phyloP scores from a whole-genome alignment of 1,284 basidiomycete genomes.

The Meira miltonrushii region DNA sequence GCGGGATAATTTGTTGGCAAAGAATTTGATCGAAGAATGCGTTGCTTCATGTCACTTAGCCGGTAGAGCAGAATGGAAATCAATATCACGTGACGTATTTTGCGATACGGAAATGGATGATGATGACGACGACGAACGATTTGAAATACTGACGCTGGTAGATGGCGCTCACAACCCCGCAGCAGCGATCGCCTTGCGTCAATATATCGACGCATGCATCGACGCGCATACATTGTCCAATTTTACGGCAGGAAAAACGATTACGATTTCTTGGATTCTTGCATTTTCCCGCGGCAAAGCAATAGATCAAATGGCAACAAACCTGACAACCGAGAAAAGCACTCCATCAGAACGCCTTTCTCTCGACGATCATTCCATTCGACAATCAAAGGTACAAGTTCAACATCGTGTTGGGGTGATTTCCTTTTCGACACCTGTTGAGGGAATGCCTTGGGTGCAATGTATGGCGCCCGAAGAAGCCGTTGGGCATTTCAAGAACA shows the following conservation, averaged over 20 bases:
- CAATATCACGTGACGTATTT: too few species aligned
- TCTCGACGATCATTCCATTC: background rate
- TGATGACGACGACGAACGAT: background rate
- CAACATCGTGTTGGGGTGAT: constrained; percentile 36
- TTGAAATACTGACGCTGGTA: constrained; percentile 60
- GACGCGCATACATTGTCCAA: constrained; percentile 1
- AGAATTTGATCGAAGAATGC: constrained; percentile 19
- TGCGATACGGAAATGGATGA: constrained; percentile 39
- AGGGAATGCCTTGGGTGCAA: constrained; percentile 51
- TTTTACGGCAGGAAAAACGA: constrained; percentile 5
- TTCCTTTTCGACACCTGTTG: constrained; percentile 40
- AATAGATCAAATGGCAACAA: constrained; percentile 22
- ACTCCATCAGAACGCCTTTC: background rate
- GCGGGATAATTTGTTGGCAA: constrained; percentile 22
- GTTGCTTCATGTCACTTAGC: constrained; percentile 60
- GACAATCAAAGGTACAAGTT: constrained; percentile 8
- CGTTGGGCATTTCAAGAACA: background rate
- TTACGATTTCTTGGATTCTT: constrained; percentile 37
- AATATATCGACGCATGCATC: constrained; percentile 61
- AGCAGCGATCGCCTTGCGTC: constrained; percentile 66
- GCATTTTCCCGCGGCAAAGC: constrained; percentile 46
- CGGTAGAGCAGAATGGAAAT: constrained; percentile 71
- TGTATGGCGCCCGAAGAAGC: background rate
- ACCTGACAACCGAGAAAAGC: background rate
- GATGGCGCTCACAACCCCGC: constrained; percentile 96